Conservation (phyloP, 1,284 basidiomycete genomes). For the Paramarasmius palmivorus region DNA sequence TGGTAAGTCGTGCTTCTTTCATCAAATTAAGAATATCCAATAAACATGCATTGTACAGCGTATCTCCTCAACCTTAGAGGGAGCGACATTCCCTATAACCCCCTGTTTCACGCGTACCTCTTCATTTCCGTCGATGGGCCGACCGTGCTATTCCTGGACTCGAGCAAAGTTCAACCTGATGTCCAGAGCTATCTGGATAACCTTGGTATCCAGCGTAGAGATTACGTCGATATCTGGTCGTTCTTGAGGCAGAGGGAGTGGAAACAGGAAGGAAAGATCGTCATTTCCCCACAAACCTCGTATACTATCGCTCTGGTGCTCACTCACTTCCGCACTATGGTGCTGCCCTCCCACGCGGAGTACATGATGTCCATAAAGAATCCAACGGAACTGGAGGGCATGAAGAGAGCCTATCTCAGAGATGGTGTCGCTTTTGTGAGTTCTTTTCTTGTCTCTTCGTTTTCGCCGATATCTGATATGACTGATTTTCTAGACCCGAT, state of each 20-base stretch:
- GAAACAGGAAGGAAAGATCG: constrained; percentile 70
- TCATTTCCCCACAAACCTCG: constrained; percentile 70
- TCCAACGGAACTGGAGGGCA: constrained; percentile 77
- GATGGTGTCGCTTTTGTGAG: constrained; percentile 91
- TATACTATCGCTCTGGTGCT: constrained; percentile 82
- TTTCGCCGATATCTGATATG: constrained; percentile 10
- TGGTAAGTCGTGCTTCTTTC: constrained; percentile 40
- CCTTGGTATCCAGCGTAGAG: constrained; percentile 58
- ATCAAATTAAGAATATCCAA: constrained; percentile 10
- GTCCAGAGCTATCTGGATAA: constrained; percentile 58
- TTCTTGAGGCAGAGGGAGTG: constrained; percentile 73
- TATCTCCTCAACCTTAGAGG: constrained; percentile 86
- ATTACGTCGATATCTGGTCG: constrained; percentile 84
- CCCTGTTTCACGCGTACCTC: constrained; percentile 85
- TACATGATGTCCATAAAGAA: constrained; percentile 90
- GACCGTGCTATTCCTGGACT: constrained; percentile 70
- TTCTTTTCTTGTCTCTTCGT: constrained; percentile 17
- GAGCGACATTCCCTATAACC: constrained; percentile 84
- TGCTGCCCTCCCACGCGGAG: constrained; percentile 70
- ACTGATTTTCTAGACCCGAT: constrained; percentile 51
- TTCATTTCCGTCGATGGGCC: constrained; percentile 60
- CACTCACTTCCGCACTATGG: constrained; percentile 74
- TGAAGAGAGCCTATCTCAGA: constrained; percentile 83
- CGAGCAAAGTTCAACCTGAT: constrained; percentile 55
- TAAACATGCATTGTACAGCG: constrained; percentile 39